Conservation (phyloP, 2,329 filamentous ascomycete genomes). For the Stylonectria norvegica region DNA sequence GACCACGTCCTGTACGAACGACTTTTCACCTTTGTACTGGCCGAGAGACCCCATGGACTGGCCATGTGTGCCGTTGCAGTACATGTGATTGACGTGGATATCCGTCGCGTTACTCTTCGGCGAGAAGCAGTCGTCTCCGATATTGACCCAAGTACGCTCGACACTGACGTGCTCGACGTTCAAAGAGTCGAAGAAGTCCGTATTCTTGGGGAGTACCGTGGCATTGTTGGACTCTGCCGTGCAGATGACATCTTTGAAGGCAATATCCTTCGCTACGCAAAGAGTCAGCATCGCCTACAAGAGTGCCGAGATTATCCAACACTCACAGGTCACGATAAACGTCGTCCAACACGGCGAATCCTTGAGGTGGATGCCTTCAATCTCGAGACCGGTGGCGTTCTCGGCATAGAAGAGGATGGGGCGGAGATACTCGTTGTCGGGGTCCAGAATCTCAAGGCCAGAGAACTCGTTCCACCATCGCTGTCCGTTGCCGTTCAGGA, state of each 20-base stretch:
- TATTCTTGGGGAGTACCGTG: slow-evolving; percentile 22
- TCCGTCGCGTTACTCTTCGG: slow-evolving; percentile 24
- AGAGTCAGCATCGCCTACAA: background rate
- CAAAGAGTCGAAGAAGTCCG: slow-evolving; percentile 23
- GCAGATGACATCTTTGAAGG: slow-evolving; percentile 22
- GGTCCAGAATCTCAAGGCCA: slow-evolving; percentile 21
- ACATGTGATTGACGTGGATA: slow-evolving; percentile 22
- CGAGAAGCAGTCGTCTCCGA: slow-evolving; percentile 25
- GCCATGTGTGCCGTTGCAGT: slow-evolving; percentile 23
- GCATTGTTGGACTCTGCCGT: slow-evolving; percentile 23
- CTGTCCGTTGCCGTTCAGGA: slow-evolving; percentile 23
- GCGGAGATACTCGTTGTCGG: slow-evolving; percentile 18
- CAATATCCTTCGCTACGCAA: slow-evolving; percentile 18
- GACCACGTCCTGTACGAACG: slow-evolving; percentile 22
- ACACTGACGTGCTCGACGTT: slow-evolving; percentile 20
- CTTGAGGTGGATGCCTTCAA: slow-evolving; percentile 23
- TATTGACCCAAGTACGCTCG: slow-evolving; percentile 23
- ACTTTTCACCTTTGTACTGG: slow-evolving; percentile 22
- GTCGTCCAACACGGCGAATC: slow-evolving; percentile 26
- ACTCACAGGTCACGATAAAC: slow-evolving; percentile 25
- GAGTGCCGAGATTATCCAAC: rapidly evolving
- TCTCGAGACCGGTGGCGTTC: slow-evolving; percentile 21
- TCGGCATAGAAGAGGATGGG: slow-evolving; percentile 25
- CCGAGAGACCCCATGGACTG: slow-evolving; percentile 24
- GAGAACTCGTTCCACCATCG: slow-evolving; percentile 27